Percentiles rank a stretch among this genome's conserved stretches.
These are phyloP conservation scores for Boletus patriciae DNA, from an alignment of 768 basidiomycete genomes.

Conservation along the genomic window DNA sequence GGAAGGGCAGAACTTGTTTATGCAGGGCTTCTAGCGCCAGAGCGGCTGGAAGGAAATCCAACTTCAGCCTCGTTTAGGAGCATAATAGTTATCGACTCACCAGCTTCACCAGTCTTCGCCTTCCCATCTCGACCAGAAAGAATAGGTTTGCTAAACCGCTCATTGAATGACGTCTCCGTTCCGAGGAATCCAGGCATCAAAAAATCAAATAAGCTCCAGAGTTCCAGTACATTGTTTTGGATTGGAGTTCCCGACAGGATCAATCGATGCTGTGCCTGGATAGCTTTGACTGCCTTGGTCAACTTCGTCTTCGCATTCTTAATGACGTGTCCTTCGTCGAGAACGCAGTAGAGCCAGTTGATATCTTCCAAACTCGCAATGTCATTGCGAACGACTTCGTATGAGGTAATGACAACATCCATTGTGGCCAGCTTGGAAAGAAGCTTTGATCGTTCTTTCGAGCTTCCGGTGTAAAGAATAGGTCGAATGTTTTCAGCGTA, in stretches of 20 bases:
- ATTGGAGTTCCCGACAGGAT: constrained; percentile 97
- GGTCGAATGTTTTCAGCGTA: constrained; percentile 84
- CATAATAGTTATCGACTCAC: constrained; percentile 45
- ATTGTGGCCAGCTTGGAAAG: constrained; percentile 62
- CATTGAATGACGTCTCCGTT: constrained; percentile 92
- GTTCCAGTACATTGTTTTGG: constrained; percentile 96
- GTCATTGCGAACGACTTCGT: constrained; percentile 97
- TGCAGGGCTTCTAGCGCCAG: constrained; percentile 93
- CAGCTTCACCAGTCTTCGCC: constrained; percentile 90
- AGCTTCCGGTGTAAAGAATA: constrained; percentile 85
- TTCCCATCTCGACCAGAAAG: constrained; percentile 94
- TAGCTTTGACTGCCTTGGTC: constrained; percentile 90
- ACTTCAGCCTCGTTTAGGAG: background rate
- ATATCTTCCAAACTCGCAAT: constrained; percentile 68
- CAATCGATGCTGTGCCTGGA: constrained; percentile 88
- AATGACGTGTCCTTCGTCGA: constrained; percentile 98
- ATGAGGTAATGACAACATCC: constrained; percentile 96
- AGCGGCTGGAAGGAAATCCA: constrained; percentile 58
- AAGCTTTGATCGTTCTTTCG: constrained; percentile 73
- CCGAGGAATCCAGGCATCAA: constrained; percentile 99
- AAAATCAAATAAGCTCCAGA: constrained; percentile 99
- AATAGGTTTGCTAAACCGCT: constrained; percentile 95
- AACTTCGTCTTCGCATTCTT: constrained; percentile 99
- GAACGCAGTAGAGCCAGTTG: constrained; percentile 93
- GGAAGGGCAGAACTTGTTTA: constrained; percentile 98